phyloP scores from a whole-genome alignment of 495 filamentous ascomycete genomes.

The Lophiostoma macrostomum region DNA sequence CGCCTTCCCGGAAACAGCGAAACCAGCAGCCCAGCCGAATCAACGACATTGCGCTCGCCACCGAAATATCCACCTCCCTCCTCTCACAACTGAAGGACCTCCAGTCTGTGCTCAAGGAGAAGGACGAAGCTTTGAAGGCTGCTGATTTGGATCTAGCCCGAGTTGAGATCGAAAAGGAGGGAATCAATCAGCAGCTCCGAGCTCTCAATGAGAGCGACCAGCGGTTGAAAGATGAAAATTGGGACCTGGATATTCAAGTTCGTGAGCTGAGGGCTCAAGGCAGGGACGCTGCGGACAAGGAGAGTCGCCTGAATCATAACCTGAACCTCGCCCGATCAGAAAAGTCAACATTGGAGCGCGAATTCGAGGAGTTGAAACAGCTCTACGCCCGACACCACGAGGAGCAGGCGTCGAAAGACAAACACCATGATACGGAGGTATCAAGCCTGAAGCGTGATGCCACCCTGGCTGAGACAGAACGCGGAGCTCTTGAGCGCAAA shows the following conservation, averaged over 20 bases:
- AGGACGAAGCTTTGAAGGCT: conserved; percentile 78
- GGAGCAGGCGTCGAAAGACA: conserved; percentile 69
- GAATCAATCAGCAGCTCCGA: conserved; percentile 72
- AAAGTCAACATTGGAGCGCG: conserved; percentile 71
- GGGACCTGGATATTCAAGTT: conserved; percentile 85
- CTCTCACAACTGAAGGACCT: conserved; percentile 85
- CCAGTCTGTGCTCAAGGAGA: conserved; percentile 76
- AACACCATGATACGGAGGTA: conserved; percentile 84
- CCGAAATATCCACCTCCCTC: conserved; percentile 88
- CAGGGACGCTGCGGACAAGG: conserved; percentile 71
- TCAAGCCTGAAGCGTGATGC: conserved; percentile 72
- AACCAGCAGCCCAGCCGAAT: conserved; percentile 84
- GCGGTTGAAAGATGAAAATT: conserved; percentile 95
- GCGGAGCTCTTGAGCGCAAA: conserved; percentile 68
- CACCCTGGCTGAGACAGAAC: conserved; percentile 70
- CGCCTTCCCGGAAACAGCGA: conserved; percentile 78
- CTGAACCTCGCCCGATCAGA: conserved; percentile 67
- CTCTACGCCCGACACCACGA: conserved; percentile 73
- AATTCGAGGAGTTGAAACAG: conserved; percentile 84
- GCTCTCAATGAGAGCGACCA: conserved; percentile 88
- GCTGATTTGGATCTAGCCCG: conserved; percentile 68
- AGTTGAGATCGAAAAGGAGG: conserved; percentile 78
- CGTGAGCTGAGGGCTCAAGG: conserved; percentile 71
- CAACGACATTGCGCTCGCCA: conserved; percentile 93
- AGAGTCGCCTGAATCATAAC: conserved; percentile 71